Conservation (phyloP, 2,329 filamentous ascomycete genomes). For the Neocatenulostroma microsporum region DNA sequence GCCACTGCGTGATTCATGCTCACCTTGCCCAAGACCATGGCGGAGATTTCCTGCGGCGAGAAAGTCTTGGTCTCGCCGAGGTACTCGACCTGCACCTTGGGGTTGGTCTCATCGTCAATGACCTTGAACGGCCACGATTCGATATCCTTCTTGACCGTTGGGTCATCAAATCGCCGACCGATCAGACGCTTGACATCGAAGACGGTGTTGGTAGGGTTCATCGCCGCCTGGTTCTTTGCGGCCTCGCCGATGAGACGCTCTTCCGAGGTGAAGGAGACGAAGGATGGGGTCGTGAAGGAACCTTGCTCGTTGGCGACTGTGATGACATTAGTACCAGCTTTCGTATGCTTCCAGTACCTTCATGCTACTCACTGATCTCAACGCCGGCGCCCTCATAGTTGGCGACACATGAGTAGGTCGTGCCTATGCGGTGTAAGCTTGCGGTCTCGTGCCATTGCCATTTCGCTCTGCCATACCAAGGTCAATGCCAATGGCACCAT, state of each 20-base stretch:
- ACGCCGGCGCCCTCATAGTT: conserved; percentile 99
- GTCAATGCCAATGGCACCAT: conserved; percentile 99
- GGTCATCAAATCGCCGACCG: conserved; percentile 89
- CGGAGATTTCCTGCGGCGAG: conserved; percentile 96
- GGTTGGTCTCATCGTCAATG: conserved; percentile 77
- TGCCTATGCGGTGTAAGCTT: conserved; percentile 54
- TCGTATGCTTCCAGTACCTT: conserved; percentile 2
- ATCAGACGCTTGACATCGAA: conserved; percentile 99
- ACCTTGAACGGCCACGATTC: conserved; percentile 99
- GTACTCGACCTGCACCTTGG: conserved; percentile 92
- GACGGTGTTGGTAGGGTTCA: conserved; percentile 97
- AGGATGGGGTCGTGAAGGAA: conserved; percentile 97
- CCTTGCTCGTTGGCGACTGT: conserved; percentile 95
- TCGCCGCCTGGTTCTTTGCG: conserved; percentile 99
- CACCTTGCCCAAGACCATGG: conserved; percentile 98
- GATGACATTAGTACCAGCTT: conserved; percentile 7
- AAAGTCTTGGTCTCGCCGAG: conserved; percentile 91
- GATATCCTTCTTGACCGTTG: conserved; percentile 96
- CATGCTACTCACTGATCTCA: conserved; percentile 71
- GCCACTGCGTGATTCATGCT: conserved; percentile 19
- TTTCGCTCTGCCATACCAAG: conserved; percentile 62
- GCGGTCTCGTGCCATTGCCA: too few relatives aligned
- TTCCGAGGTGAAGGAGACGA: conserved; percentile 97
- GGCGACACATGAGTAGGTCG: conserved; percentile 99
- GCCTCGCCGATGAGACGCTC: conserved; percentile 99